Conservation (phyloP, 176 grass and related monocot species). For the Thinopyrum elongatum region DNA sequence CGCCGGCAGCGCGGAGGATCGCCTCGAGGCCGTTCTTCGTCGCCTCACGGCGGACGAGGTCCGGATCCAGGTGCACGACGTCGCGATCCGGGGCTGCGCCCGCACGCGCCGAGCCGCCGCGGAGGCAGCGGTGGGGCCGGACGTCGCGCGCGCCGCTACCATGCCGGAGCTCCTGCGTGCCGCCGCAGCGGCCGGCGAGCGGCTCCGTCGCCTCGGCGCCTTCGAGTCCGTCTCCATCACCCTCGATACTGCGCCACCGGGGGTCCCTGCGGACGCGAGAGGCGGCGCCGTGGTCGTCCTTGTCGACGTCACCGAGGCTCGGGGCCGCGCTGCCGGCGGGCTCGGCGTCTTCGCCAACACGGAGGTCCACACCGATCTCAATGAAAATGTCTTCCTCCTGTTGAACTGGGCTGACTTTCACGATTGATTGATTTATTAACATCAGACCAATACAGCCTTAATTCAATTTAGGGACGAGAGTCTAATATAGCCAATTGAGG, state of each 20-base stretch:
- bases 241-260: slow-evolving; percentile 62
- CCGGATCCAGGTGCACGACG: slow-evolving; percentile 67
- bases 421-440: background rate
- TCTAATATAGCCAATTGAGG: background rate
- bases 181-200: slow-evolving; percentile 55
- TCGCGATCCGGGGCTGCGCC: slow-evolving; percentile 59
- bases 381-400: background rate
- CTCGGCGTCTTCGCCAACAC: slow-evolving; percentile 47
- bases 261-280: slow-evolving; percentile 25
- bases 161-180: slow-evolving; percentile 75
- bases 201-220: slow-evolving; percentile 61
- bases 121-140: slow-evolving; percentile 56
- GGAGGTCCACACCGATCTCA: slow-evolving; percentile 30
- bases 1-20: slow-evolving; percentile 22
- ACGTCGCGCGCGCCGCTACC: slow-evolving; percentile 56
- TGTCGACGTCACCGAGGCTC: slow-evolving; percentile 65
- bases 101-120: slow-evolving; percentile 55
- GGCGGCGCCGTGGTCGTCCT: slow-evolving; percentile 40
- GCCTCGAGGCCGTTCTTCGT: slow-evolving; percentile 45
- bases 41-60: slow-evolving; percentile 66
- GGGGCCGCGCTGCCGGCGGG: slow-evolving; percentile 43
- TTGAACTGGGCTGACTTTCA: slow-evolving; percentile 6
- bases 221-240: slow-evolving; percentile 81
- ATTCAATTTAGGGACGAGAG: background rate
- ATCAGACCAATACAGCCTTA: background rate